Conservation (phyloP, 2,329 filamentous ascomycete species). For the Amesomyces nigricolor region DNA sequence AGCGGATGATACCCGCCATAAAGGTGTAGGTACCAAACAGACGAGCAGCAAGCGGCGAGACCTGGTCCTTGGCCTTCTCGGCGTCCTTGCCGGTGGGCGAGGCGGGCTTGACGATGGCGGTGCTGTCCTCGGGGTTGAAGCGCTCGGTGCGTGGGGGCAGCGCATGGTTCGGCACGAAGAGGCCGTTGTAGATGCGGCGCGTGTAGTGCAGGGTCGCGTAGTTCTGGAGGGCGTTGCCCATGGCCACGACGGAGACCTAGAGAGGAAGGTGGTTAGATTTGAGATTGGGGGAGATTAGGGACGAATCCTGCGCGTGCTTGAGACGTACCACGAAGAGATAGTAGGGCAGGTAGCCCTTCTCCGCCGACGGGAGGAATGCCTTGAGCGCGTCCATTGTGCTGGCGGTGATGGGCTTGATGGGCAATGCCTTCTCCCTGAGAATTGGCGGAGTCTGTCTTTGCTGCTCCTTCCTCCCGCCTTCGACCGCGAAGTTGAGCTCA, state of each 20-base stretch:
- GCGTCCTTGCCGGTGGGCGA: constrained; percentile 40
- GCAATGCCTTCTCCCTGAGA: too few species aligned
- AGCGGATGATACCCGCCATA: constrained; percentile 66
- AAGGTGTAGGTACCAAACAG: constrained; percentile 88
- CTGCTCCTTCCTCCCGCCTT: too few species aligned
- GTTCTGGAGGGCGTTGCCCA: constrained; percentile 80
- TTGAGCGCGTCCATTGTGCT: constrained; percentile 41
- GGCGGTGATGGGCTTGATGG: not conserved
- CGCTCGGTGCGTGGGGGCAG: constrained; percentile 37
- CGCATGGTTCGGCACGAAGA: constrained; percentile 47
- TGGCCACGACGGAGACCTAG: constrained; percentile 75
- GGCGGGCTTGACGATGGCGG: constrained; percentile 46
- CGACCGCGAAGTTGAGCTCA: not conserved
- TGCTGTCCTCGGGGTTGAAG: constrained; percentile 48
- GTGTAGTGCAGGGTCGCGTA: constrained; percentile 77
- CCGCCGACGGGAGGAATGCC: constrained; percentile 41
- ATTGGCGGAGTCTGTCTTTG: too few species aligned
- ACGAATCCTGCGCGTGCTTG: too few species aligned
- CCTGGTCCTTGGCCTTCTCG: constrained; percentile 48
- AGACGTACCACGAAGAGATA: constrained; percentile 51
- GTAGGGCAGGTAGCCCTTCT: constrained; percentile 52
- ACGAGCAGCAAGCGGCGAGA: constrained; percentile 70
- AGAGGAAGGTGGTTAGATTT: constrained; percentile 11
- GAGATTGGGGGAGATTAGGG: too few species aligned
- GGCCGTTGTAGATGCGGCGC: constrained; percentile 75